These are phyloP conservation scores for Grigorovia transvaalensis DNA, from an alignment of 805 yeast genomes.

Conservation along the genomic window DNA sequence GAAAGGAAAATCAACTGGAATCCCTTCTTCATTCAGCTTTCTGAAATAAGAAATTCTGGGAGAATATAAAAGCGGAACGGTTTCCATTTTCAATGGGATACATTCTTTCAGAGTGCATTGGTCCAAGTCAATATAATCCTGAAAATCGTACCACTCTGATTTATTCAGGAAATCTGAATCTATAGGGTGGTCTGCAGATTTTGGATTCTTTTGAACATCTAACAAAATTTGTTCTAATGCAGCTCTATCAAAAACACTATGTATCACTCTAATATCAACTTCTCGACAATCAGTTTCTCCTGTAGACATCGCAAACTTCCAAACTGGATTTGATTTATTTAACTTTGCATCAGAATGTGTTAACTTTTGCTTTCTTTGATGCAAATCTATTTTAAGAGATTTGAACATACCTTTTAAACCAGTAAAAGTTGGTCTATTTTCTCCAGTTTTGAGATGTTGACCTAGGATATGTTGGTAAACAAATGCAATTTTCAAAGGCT, in stretches of 20 bases:
- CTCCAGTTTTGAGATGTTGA: constrained; percentile 32
- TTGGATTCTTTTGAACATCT: neutral
- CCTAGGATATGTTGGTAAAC: constrained; percentile 50
- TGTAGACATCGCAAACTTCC: constrained; percentile 49
- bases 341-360: constrained; percentile 36
- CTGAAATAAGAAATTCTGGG: constrained; percentile 55
- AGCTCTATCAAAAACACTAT: constrained; percentile 52
- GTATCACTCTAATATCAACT: constrained; percentile 58
- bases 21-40: constrained; percentile 36
- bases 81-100: constrained; percentile 33
- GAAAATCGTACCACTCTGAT: constrained; percentile 57
- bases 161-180: constrained; percentile 5
- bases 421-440: constrained; percentile 34
- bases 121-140: constrained; percentile 68
- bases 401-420: constrained; percentile 56
- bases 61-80: constrained; percentile 39
- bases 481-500: constrained; percentile 64
- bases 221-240: constrained; percentile 35
- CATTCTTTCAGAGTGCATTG: constrained; percentile 32
- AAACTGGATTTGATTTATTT: constrained; percentile 33
- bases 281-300: constrained; percentile 62
- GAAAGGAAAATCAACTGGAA: constrained; percentile 43
- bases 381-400: constrained; percentile 48
- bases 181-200: neutral
- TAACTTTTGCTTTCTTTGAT: constrained; percentile 40